Base-by-base conservation (phyloP, 176 grass and related monocot genomes). In the Puya raimondii region DNA sequence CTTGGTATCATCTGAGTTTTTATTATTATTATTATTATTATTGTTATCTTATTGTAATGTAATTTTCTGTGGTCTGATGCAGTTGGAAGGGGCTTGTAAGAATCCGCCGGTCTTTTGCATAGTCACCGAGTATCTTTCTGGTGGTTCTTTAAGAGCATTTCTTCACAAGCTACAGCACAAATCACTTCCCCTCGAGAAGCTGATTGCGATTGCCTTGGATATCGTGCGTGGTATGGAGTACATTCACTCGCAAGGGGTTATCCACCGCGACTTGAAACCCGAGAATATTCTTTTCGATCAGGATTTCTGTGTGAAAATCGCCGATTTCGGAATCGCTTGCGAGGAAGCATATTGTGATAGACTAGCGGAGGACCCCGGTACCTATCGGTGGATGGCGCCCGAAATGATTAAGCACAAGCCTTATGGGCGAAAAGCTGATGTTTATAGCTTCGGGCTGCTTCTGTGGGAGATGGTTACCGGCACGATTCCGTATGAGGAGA, bases 331-430 rank as follows among this genome's bases (percentile, higher is more conserved):
- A 71, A 86, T 91, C 26, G 76, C 94, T 49, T 93, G 89, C 11
- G 84, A 99, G 74, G 87, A 99, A 89, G 78, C 78, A 18, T 71
- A 87, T 11, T 90, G 84, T 53, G 74, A 88, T 49, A 82, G 72
- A 50, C 13, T 79, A 66, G 80, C 76, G 68, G 82, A 92, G 42
- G 94, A 91, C 70, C 73, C 84, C 21, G 94, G 94, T 47, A 99
- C 94, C 18, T 99, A 93, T 76, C 81, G 94, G 49, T 99, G 94
- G 94, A 99, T 99, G 94, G 94, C 94, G 9, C 94, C 94, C 4
- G 94, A 99, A 76, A 91, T 91, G 84, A 89, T 99, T 64, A 83
- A 85, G 66, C 89, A 73, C 57, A 86, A 88, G 20, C 59, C 68
- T 1, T 99, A 93, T 72, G 74, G 86, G 49, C 80, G 82, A 48